Evolutionary conservation across 1,284 basidiomycete genomes (phyloP).

Genomic region (Inonotus hispidus): DNA sequence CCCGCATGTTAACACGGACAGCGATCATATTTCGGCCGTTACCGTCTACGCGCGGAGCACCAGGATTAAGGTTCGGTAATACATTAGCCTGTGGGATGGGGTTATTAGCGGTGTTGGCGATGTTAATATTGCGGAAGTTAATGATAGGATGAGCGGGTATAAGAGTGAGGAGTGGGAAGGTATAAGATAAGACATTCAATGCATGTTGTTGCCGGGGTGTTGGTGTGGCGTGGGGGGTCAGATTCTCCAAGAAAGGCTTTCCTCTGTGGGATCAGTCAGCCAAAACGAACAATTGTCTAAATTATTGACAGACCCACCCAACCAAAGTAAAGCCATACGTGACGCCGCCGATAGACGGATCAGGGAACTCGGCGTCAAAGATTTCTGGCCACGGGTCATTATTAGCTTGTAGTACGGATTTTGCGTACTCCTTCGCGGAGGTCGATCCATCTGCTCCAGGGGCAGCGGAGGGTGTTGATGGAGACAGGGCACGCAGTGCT

Average conservation of each 20-base stretch:
- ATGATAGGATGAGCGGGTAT: conserved; percentile 8
- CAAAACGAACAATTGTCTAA: neutral
- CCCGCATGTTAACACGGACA: conserved; percentile 48
- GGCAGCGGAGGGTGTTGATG: conserved; percentile 19
- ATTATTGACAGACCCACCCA: conserved; percentile 43
- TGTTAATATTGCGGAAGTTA: neutral
- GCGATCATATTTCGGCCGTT: neutral
- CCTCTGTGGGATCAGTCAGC: conserved; percentile 37
- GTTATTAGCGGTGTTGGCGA: conserved; percentile 18
- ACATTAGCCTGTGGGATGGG: conserved; percentile 10
- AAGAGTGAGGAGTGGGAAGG: conserved; percentile 48
- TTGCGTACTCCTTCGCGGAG: conserved; percentile 25
- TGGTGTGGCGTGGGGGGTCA: conserved; percentile 44
- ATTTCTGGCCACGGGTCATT: conserved; percentile 62
- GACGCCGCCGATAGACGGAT: conserved; percentile 38
- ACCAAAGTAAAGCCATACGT: conserved; percentile 53
- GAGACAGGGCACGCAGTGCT: conserved; percentile 29
- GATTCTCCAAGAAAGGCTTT: conserved; percentile 53
- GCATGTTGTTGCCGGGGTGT: conserved; percentile 61
- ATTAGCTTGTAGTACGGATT: conserved; percentile 30
- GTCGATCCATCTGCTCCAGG: conserved; percentile 21
- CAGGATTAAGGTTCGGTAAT: conserved; percentile 17
- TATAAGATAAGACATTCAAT: conserved; percentile 62
- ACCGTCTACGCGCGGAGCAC: conserved; percentile 25
- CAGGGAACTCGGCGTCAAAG: conserved; percentile 52